Evolutionary conservation across 805 yeast species (phyloP).

Genomic region (Kuraishia hungarica): DNA sequence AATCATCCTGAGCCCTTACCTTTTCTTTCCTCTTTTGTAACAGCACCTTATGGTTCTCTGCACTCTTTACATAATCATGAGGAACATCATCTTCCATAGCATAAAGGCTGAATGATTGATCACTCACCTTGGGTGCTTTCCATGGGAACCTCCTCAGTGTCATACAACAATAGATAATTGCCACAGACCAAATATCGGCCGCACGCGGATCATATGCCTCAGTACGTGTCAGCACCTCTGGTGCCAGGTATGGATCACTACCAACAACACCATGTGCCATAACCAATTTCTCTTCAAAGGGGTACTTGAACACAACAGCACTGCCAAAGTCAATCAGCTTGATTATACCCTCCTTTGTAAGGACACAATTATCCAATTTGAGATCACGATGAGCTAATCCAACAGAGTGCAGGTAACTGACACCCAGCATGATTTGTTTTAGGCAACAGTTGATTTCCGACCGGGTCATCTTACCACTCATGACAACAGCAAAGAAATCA

Average conservation of each 20-base stretch:
- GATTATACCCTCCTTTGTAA: constrained; percentile 63
- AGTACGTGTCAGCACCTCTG: constrained; percentile 55
- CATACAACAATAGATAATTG: constrained; percentile 83
- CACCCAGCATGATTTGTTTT: constrained; percentile 67
- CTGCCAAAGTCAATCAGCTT: constrained; percentile 80
- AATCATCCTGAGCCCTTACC: constrained; percentile 12
- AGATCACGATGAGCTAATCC: constrained; percentile 82
- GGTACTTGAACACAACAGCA: constrained; percentile 76
- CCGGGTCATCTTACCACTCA: constrained; percentile 78
- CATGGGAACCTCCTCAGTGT: constrained; percentile 79
- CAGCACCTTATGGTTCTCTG: constrained; percentile 60
- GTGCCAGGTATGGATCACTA: constrained; percentile 81
- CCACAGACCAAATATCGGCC: constrained; percentile 81
- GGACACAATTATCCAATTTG: constrained; percentile 77
- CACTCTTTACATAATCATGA: constrained; percentile 68
- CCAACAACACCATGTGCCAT: constrained; percentile 75
- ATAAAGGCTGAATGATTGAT: constrained; percentile 62
- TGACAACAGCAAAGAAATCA: constrained; percentile 80
- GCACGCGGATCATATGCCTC: constrained; percentile 65
- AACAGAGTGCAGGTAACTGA: constrained; percentile 62
- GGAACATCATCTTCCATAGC: constrained; percentile 62
- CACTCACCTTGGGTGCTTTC: constrained; percentile 69
- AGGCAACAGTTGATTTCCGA: constrained; percentile 78
- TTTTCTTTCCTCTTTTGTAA: constrained; percentile 52
- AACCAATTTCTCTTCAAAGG: constrained; percentile 51